Evolutionary conservation across 2,329 filamentous ascomycete genomes (phyloP), one percentile per base, ranked within the genome.

Genomic region (Boeremia exigua): DNA sequence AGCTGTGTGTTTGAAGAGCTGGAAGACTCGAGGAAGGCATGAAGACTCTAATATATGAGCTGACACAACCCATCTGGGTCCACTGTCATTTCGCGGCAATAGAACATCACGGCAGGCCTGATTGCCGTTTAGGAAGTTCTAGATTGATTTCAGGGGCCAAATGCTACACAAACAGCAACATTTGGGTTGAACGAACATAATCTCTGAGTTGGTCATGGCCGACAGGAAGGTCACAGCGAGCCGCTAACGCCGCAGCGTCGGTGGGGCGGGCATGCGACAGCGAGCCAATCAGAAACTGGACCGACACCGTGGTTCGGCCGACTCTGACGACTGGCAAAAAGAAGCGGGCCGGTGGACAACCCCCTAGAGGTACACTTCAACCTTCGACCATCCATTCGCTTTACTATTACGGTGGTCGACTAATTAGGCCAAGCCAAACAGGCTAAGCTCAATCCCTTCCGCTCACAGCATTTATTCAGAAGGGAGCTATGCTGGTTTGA

Each of bases 271-370:
- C 46, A 56, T 12, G 19, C 43, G 15, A 43, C 19, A 56, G 54
- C 54, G 54, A 56, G 23, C 54, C 48, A 53, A 57, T 54, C 37
- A 52, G 7, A 32, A 9, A 17, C 25, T 17, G 27, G 33, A n/a
- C 11, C 47, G 37, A 39, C n/a, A 6, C 17, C 33, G 32, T 15
- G 32, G 32, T 39, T 38, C 6, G 19, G n/a, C 25, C 29, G 12
- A n/a, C n/a, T 23, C 8, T 6, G n/a, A 19, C 19, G 17, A 32
- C 11, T 30, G 36, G 47, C 19, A 52, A 48, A 38, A 12, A 17
- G 36, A 39, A 52, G 48, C 54, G 48, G 53, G 28, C 23, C 28
- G 25, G 30, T 28, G 9, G 40, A 12, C 15, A 44, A 12, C n/a
- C 7, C 23, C 19, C 10, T 30, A 10, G 29, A 30, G 9, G 9